Evolutionary conservation across 2,329 filamentous ascomycete species (phyloP).

Genomic region (Sclerotiophoma versabilis): DNA sequence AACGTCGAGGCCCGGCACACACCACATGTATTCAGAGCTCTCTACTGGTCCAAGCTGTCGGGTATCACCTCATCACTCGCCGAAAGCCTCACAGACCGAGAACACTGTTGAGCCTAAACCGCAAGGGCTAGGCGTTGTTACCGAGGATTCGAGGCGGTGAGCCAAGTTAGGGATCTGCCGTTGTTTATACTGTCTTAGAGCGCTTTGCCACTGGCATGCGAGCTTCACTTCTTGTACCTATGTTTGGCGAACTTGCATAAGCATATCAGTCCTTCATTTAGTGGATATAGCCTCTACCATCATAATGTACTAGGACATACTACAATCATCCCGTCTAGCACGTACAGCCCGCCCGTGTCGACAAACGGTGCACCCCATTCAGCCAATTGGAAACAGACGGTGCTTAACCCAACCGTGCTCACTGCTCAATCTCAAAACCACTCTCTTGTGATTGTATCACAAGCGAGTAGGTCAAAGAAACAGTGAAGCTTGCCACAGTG

Average conservation of each 20-base stretch:
- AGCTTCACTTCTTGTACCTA: slow-evolving; percentile 5
- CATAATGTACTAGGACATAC: neutral
- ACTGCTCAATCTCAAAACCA: too few relatives aligned
- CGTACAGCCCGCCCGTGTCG: too few relatives aligned
- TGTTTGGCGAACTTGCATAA: neutral
- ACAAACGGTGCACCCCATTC: too few relatives aligned
- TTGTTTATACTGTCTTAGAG: neutral
- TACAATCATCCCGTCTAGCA: neutral
- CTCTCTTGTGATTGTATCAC: too few relatives aligned
- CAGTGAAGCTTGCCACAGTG: too few relatives aligned
- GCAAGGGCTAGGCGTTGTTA: slow-evolving; percentile 20
- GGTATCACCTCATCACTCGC: slow-evolving; percentile 30
- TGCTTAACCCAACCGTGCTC: too few relatives aligned
- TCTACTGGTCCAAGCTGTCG: slow-evolving; percentile 28
- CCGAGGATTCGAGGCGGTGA: slow-evolving; percentile 3
- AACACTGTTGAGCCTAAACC: slow-evolving; percentile 22
- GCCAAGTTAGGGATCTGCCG: too few relatives aligned
- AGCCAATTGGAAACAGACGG: too few relatives aligned
- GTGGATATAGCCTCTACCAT: neutral
- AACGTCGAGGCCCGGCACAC: slow-evolving; percentile 6
- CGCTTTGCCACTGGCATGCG: neutral
- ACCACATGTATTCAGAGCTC: slow-evolving; percentile 30
- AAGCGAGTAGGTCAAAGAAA: too few relatives aligned
- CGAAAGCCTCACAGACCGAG: slow-evolving; percentile 21
- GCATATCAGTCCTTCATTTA: neutral